Conservation (phyloP, 176 grass and related monocot genomes). For the Avena eriantha region DNA sequence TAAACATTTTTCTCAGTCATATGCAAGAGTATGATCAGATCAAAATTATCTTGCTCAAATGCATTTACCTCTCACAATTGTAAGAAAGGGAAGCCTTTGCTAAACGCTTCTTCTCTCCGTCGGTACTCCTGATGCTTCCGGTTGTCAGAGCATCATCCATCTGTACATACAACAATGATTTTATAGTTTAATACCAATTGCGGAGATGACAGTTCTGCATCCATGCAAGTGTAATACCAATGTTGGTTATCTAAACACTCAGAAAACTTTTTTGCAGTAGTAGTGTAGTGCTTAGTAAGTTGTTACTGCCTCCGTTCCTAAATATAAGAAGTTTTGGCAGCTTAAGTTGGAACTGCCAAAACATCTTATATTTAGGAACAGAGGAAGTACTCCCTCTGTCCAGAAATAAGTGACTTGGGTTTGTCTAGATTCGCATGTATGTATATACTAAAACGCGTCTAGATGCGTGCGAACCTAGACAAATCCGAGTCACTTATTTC, state of each 20-base stretch:
- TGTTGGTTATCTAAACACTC: not conserved
- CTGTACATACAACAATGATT: slow-evolving; percentile 49
- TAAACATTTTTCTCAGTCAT: not conserved
- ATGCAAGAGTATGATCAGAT: not conserved
- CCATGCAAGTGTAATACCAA: slow-evolving; percentile 14
- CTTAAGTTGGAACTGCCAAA: no score
- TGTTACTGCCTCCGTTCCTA: not conserved
- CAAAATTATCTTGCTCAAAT: slow-evolving; percentile 28
- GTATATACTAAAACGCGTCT: no score
- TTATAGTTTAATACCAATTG: no score
- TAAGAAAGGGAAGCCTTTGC: slow-evolving; percentile 98
- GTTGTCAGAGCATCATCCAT: slow-evolving; percentile 98
- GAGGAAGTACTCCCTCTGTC: no score
- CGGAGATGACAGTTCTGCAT: not conserved
- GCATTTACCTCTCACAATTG: slow-evolving; percentile 93
- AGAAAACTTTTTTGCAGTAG: not conserved
- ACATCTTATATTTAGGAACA: no score
- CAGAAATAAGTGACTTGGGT: no score
- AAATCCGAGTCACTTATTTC: no score
- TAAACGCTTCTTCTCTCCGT: slow-evolving; percentile 81
- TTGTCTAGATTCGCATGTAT: no score
- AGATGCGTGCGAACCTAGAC: no score
- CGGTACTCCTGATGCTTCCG: slow-evolving; percentile 90
- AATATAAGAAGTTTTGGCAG: not conserved
- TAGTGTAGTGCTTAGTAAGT: slow-evolving; percentile 9